Evolutionary conservation across 2,329 filamentous ascomycete genomes (phyloP).

Genomic region (Fusarium longipes): DNA sequence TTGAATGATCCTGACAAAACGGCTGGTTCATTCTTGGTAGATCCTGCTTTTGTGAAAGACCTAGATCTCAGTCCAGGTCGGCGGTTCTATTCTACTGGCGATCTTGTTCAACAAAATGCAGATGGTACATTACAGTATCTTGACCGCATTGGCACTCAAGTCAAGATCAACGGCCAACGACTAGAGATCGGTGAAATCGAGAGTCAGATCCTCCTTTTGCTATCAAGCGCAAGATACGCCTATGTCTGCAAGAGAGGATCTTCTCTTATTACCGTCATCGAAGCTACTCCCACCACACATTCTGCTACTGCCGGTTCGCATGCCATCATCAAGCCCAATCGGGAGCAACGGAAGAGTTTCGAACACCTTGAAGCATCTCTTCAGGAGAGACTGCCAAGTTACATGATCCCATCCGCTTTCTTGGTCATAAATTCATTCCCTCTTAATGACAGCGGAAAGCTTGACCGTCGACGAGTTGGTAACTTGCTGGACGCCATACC

Average conservation of each 20-base stretch:
- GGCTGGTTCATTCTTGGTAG: neutral
- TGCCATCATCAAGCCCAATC: neutral
- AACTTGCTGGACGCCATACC: neutral
- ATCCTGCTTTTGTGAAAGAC: neutral
- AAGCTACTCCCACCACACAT: neutral
- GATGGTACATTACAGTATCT: neutral
- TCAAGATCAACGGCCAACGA: constrained; percentile 3
- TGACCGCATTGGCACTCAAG: neutral
- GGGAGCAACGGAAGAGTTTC: constrained; percentile 1
- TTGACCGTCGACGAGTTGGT: constrained; percentile 1
- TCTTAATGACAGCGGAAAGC: neutral
- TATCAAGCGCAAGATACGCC: neutral
- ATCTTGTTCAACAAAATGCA: neutral
- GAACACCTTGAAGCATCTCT: constrained; percentile 1
- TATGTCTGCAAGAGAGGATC: neutral
- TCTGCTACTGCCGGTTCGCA: neutral
- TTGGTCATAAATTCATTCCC: constrained; percentile 4
- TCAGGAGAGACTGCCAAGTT: constrained; percentile 1
- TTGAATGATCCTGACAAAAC: neutral
- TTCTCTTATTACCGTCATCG: constrained; percentile 1
- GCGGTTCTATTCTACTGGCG: neutral
- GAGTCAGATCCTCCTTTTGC: neutral
- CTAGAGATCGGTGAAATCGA: neutral
- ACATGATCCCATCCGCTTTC: constrained; percentile 9
- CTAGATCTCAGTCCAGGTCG: neutral